Conservation (phyloP, 768 basidiomycete species). For the Trametes cingulata region DNA sequence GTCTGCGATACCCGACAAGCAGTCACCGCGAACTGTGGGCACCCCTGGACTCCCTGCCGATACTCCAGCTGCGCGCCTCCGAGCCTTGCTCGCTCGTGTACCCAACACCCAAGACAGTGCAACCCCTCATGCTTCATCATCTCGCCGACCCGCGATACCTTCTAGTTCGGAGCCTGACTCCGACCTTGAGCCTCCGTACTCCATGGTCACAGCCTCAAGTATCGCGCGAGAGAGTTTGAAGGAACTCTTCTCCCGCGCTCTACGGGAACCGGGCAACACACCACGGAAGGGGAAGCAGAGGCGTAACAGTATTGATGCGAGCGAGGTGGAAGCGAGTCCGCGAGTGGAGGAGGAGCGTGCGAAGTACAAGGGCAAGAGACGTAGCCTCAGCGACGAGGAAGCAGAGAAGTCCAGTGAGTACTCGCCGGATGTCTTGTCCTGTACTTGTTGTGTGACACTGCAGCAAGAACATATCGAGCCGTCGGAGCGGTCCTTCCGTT, state of each 20-base stretch:
- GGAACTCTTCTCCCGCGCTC: slow-evolving; percentile 65
- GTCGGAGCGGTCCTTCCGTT: slow-evolving; percentile 18
- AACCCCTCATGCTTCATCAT: slow-evolving; percentile 32
- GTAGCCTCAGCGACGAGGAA: slow-evolving; percentile 71
- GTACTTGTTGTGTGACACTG: background rate
- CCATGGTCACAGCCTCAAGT: slow-evolving; percentile 41
- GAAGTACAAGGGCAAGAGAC: slow-evolving; percentile 51
- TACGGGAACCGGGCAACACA: slow-evolving; percentile 64
- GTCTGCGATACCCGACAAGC: slow-evolving; percentile 24
- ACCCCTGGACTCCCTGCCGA: slow-evolving; percentile 31
- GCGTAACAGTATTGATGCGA: slow-evolving; percentile 60
- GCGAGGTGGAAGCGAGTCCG: slow-evolving; percentile 60
- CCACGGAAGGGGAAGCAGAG: slow-evolving; percentile 54
- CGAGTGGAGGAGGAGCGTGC: slow-evolving; percentile 42
- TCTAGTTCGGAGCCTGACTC: slow-evolving; percentile 53
- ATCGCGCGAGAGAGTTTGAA: slow-evolving; percentile 59
- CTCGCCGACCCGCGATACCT: slow-evolving; percentile 27
- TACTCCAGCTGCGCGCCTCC: slow-evolving; percentile 62
- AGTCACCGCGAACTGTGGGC: slow-evolving; percentile 10
- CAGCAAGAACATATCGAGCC: slow-evolving; percentile 11
- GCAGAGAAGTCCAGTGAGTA: slow-evolving; percentile 55
- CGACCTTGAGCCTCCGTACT: slow-evolving; percentile 55
- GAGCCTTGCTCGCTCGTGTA: slow-evolving; percentile 57
- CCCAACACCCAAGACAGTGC: slow-evolving; percentile 41
- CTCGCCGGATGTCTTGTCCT: background rate